Evolutionary conservation across 2,329 filamentous ascomycete genomes (phyloP), one percentile per base, ranked within the genome.

Genomic region (Nemania diffusa): DNA sequence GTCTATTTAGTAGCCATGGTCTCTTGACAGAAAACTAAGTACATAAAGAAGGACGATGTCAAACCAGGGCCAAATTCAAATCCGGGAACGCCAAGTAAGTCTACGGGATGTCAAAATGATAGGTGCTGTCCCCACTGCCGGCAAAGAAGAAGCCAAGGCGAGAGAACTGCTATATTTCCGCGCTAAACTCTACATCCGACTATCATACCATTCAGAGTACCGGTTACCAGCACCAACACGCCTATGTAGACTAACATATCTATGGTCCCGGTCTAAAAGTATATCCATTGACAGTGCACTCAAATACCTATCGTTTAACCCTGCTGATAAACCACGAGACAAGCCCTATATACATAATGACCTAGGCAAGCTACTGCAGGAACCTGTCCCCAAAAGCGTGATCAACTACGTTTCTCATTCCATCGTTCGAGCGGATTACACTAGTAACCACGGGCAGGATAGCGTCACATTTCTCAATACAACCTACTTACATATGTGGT

Each of bases 291-390:
- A 13, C 5, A 40, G 34, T 5, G 20, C 40, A 44, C 6, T n/a
- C n/a, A 5, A 44, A 40, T n/a, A n/a, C n/a, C n/a, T 20, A 20
- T 20, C 40, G 40, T 44, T 44, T 17, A 8, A 44, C 40, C 4
- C 15, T n/a, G 7, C 17, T 2, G 40, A 9, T 44, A 44, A 17
- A 44, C 40, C 5, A 24, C 44, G 26, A 32, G 56, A 46, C 15
- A 15, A 29, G 40, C 37, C 55, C 26, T 5, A 37, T 29, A 40
- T n/a, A 51, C 15, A 3, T 6, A 5, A 17, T 46, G 11, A 20
- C n/a, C 2, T 37, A 55, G 27, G 58, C 29, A 37, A 53, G 26
- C 59, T 56, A 62, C 59, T 62, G 40, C 59, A 62, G 59, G 59
- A 62, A 62, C 59, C 51, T 56, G 7, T 26, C 27, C 50, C 42